A percentile compares a stretch with the other conserved stretches of the same genome.
phyloP scores from a whole-genome alignment of 768 basidiomycete species.

The Kockovaella imperatae region DNA sequence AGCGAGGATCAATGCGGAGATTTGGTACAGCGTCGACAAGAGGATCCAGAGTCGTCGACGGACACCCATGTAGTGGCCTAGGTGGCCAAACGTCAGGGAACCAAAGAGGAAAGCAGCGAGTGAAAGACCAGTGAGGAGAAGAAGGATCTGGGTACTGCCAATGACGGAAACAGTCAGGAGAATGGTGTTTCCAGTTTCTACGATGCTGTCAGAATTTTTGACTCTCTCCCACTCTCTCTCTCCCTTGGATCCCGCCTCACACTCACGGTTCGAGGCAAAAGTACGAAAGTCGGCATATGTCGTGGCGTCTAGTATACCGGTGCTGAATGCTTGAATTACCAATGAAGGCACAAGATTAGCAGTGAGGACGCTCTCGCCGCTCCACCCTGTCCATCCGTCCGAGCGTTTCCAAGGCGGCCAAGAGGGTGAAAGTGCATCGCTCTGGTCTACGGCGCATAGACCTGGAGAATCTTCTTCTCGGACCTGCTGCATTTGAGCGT shows the following conservation, averaged over 20 bases:
- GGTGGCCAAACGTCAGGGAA: constrained; percentile 28
- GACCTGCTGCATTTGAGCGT: too few species aligned
- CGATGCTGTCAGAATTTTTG: not conserved
- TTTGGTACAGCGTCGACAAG: constrained; percentile 14
- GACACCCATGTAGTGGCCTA: constrained; percentile 32
- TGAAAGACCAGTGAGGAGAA: constrained; percentile 28
- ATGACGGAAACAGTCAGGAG: constrained; percentile 29
- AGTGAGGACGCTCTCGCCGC: constrained; percentile 15
- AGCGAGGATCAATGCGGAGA: constrained; percentile 16
- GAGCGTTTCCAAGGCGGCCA: constrained; percentile 14
- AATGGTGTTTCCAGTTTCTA: constrained; percentile 37
- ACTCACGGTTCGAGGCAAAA: constrained; percentile 34
- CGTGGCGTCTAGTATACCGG: constrained; percentile 35
- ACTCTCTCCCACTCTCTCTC: too few species aligned
- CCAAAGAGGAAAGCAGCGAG: constrained; percentile 23
- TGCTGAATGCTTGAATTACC: constrained; percentile 27
- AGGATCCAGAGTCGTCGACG: constrained; percentile 30
- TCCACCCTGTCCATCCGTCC: constrained; percentile 19
- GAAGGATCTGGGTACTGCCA: constrained; percentile 7
- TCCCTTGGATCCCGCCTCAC: too few species aligned
- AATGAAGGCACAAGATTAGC: constrained; percentile 15
- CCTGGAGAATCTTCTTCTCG: too few species aligned
- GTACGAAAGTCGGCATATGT: constrained; percentile 35
- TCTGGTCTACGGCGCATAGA: too few species aligned
- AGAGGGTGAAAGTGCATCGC: too few species aligned